Evolutionary conservation across 2,329 filamentous ascomycete species (phyloP).

Genomic region (Trichophyton rubrum): DNA sequence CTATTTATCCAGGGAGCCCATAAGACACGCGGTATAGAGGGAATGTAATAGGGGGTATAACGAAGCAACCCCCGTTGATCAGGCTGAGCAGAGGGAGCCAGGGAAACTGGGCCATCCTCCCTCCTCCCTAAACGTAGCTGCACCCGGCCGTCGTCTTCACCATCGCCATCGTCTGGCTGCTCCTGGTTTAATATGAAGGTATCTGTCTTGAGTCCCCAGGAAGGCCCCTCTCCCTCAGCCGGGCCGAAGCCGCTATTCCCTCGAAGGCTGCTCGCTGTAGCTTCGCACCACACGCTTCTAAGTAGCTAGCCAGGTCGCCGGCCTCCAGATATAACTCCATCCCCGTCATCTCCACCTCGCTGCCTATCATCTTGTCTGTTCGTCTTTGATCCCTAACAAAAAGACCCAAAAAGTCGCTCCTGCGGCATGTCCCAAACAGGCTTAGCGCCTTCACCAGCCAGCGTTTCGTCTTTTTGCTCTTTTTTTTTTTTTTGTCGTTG

Average conservation of each 20-base stretch:
- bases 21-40: neutral
- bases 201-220: neutral
- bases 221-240: neutral
- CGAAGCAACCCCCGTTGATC: neutral
- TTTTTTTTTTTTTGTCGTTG: neutral
- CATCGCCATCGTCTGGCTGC: no score
- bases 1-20: neutral
- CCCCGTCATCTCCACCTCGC: neutral
- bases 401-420: neutral
- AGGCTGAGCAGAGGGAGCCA: neutral
- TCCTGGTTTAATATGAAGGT: neutral
- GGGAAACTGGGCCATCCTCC: neutral
- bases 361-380: neutral
- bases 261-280: neutral
- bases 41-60: neutral
- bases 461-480: neutral
- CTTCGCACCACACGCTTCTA: neutral
- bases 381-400: no score
- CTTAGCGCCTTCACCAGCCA: neutral
- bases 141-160: neutral
- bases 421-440: neutral
- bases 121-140: neutral
- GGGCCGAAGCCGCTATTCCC: constrained; percentile 2
- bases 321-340: neutral
- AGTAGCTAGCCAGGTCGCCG: neutral